Conservation (phyloP, 306 rosid species). For the Fragaria ananassa region DNA sequence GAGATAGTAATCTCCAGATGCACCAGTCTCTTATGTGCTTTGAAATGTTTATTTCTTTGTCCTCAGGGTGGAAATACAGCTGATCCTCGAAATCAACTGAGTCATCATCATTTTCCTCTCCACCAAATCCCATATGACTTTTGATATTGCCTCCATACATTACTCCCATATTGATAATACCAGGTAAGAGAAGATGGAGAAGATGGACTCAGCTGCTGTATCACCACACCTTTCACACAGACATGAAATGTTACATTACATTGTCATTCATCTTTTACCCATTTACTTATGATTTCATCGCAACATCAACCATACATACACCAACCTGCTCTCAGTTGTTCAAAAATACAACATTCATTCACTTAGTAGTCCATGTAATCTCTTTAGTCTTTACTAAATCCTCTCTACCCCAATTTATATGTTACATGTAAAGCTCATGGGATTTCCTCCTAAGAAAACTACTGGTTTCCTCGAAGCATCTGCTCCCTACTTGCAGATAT, state of each 20-base stretch:
- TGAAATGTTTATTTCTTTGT: slow-evolving; percentile 78
- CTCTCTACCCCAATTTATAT: background rate
- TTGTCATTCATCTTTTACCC: background rate
- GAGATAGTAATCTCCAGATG: slow-evolving; percentile 73
- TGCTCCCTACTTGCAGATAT: background rate
- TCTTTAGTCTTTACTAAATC: background rate
- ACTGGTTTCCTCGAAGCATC: too few species aligned
- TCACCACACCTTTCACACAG: slow-evolving; percentile 63
- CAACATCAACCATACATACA: background rate
- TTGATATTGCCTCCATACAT: slow-evolving; percentile 41
- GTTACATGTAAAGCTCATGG: background rate
- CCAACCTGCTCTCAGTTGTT: background rate
- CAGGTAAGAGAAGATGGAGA: slow-evolving; percentile 68
- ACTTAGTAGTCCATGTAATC: background rate
- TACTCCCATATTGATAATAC: slow-evolving; percentile 54
- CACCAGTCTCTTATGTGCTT: slow-evolving; percentile 81
- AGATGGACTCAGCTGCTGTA: slow-evolving; percentile 64
- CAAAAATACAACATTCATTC: background rate
- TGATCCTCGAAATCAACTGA: slow-evolving; percentile 64
- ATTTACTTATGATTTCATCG: background rate
- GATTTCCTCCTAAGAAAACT: too few species aligned
- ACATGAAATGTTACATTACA: background rate
- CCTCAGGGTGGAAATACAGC: slow-evolving; percentile 60
- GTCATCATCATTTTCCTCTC: slow-evolving; percentile 42
- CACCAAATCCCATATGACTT: slow-evolving; percentile 22